Percentiles rank a stretch among this genome's conserved stretches.
phyloP scores from a whole-genome alignment of 2,329 filamentous ascomycete genomes.

The Tolypocladium inflatum region DNA sequence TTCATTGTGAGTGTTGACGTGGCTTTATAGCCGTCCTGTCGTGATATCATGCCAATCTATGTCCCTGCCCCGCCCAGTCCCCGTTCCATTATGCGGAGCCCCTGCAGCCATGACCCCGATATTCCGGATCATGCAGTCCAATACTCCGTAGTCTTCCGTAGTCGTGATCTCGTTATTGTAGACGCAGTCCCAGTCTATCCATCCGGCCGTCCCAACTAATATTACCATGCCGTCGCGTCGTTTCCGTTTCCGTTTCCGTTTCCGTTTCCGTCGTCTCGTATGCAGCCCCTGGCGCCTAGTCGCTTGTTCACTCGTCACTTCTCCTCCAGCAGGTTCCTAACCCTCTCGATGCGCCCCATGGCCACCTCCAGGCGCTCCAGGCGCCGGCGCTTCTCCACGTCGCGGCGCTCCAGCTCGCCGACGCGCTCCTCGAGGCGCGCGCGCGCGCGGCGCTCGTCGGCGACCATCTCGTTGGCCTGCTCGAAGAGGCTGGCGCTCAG shows the following conservation, averaged over 20 bases:
- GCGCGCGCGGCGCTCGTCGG: constrained; percentile 60
- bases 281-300: background rate
- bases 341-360: constrained; percentile 60
- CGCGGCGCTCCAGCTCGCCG: constrained; percentile 57
- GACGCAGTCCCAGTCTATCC: too few relatives aligned
- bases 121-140: background rate
- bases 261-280: background rate
- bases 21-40: background rate
- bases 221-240: background rate
- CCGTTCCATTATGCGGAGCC: background rate
- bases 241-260: background rate
- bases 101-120: background rate
- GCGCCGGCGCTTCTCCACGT: constrained; percentile 58
- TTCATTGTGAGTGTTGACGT: background rate
- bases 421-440: constrained; percentile 65
- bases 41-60: background rate
- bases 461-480: constrained; percentile 84
- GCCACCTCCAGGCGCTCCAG: constrained; percentile 64
- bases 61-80: too few relatives aligned
- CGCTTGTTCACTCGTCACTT: background rate
- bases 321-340: constrained; percentile 48
- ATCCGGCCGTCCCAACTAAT: background rate
- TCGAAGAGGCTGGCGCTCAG: constrained; percentile 66
- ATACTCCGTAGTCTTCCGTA: background rate
- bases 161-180: background rate